Evolutionary conservation across 441 rosid genomes (phyloP).

Genomic region (Populus hybrid): DNA sequence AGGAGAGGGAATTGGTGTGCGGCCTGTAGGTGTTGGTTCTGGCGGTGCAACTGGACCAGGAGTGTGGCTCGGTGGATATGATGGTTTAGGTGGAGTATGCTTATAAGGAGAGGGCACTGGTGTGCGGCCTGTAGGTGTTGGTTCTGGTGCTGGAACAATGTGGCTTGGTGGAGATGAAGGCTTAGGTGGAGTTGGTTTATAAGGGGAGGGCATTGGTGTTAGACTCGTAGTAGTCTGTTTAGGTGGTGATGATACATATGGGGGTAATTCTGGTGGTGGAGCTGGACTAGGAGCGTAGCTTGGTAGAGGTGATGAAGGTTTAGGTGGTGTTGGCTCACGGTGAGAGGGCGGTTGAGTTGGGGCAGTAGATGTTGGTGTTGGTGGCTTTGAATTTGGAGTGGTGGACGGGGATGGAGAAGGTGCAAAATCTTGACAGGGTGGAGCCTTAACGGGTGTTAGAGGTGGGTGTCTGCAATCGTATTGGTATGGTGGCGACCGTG

Average conservation of each 20-base stretch:
- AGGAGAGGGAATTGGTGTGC: background rate
- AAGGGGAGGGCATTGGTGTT: background rate
- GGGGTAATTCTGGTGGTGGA: background rate
- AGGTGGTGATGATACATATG: background rate
- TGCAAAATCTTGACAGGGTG: too few species aligned
- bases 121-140: background rate
- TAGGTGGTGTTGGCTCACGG: background rate
- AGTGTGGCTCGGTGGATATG: too few species aligned
- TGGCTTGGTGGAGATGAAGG: too few species aligned
- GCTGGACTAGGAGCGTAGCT: background rate
- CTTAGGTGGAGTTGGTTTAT: background rate
- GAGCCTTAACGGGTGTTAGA: too few species aligned
- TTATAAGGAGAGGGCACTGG: background rate
- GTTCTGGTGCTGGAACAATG: background rate
- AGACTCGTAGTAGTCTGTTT: too few species aligned
- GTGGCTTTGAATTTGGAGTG: constrained; percentile 6
- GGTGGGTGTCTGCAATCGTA: too few species aligned
- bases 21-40: background rate
- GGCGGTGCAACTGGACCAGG: background rate
- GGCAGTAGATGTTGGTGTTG: background rate
- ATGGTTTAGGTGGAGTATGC: background rate
- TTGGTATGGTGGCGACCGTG: too few species aligned
- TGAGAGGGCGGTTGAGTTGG: background rate
- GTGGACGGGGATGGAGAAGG: constrained; percentile 2
- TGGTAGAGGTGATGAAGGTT: background rate